A percentile compares a stretch with the other conserved stretches of the same genome.
Evolutionary conservation across 306 rosid species (phyloP).

Genomic region (Clitoria ternatea): DNA sequence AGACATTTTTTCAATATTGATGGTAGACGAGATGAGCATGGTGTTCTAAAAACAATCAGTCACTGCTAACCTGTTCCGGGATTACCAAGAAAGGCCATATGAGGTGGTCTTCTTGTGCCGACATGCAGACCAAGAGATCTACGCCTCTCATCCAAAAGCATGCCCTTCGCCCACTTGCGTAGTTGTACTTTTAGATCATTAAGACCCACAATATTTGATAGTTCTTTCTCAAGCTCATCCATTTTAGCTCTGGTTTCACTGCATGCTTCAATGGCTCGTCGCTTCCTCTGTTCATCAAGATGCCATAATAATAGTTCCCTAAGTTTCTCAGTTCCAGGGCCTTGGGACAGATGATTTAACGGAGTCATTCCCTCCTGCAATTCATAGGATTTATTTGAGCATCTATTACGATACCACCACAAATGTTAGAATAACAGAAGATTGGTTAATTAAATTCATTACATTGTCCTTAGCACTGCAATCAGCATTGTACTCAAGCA

Average conservation of each 20-base stretch:
- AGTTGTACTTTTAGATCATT: slow-evolving; percentile 78
- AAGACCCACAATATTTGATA: slow-evolving; percentile 82
- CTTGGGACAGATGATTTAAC: slow-evolving; percentile 70
- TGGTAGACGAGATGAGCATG: not conserved
- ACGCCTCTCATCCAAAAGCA: slow-evolving; percentile 99
- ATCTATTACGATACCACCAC: slow-evolving; percentile 11
- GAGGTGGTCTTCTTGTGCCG: slow-evolving; percentile 89
- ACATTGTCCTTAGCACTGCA: slow-evolving; percentile 87
- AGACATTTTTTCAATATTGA: not conserved
- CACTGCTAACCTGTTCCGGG: slow-evolving; percentile 84
- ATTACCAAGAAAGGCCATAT: slow-evolving; percentile 98
- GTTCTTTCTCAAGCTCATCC: slow-evolving; percentile 78
- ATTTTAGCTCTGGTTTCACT: slow-evolving; percentile 84
- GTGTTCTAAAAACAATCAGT: slow-evolving; percentile 4
- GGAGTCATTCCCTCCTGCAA: slow-evolving; percentile 96
- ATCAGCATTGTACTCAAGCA: slow-evolving; percentile 75
- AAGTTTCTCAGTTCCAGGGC: slow-evolving; percentile 71
- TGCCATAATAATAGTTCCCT: slow-evolving; percentile 53
- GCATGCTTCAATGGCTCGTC: slow-evolving; percentile 82
- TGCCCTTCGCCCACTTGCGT: slow-evolving; percentile 94
- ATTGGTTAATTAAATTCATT: slow-evolving; percentile 11
- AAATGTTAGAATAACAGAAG: slow-evolving; percentile 14
- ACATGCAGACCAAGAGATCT: slow-evolving; percentile 87
- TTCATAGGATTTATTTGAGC: slow-evolving; percentile 28
- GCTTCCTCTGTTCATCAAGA: slow-evolving; percentile 78